Evolutionary conservation across 768 basidiomycete genomes (phyloP), one percentile per base, ranked within the genome.

Genomic region (Chiua virens): DNA sequence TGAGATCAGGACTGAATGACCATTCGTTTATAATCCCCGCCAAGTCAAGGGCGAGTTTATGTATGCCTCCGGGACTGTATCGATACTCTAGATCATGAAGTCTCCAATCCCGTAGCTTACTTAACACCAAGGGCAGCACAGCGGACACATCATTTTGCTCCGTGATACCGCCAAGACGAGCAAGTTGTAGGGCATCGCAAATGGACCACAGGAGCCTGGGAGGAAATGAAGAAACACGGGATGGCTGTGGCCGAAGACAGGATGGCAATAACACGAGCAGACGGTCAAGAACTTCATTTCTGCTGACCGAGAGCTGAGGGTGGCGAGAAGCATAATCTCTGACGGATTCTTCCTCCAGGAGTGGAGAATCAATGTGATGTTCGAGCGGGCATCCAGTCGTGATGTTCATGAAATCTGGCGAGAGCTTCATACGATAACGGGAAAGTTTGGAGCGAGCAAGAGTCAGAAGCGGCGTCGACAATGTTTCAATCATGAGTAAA

Each of bases 51-150:
- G 65, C 65, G 41, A 67, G 56, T 15, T 23, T 53, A 34, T 48
- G 45, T 21, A 62, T 14, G 8, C 52, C 54, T 8, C 36, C 41
- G 25, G 47, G 21, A 28, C 57, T 57, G 48, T 21, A 43, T 6
- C 62, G 65, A 48, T 50, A 17, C 0, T 41, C 40, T 20, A 44
- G 51, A 28, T 62, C 57, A 20, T 64, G 54, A 39, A 67, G 49
- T 39, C 65, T 58, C 65, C 65, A 66, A 8, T 47, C 49, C 17
- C 63, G 56, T 39, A 66, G 51, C 50, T 45, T 65, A 17, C 39
- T 43, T 53, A 66, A 47, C 17, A 65, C 65, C 45, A 14, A 52
- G 36, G 65, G 62, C 9, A 66, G 45, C 8, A 65, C 13, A n/a
- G n/a, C n/a, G 39, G 54, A 45, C 17, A 43, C 14, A 4, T 55